A percentile compares a stretch with the other conserved stretches of the same genome.
Evolutionary conservation across 2,329 filamentous ascomycete genomes (phyloP).

Genomic region (Cercospora sp.): DNA sequence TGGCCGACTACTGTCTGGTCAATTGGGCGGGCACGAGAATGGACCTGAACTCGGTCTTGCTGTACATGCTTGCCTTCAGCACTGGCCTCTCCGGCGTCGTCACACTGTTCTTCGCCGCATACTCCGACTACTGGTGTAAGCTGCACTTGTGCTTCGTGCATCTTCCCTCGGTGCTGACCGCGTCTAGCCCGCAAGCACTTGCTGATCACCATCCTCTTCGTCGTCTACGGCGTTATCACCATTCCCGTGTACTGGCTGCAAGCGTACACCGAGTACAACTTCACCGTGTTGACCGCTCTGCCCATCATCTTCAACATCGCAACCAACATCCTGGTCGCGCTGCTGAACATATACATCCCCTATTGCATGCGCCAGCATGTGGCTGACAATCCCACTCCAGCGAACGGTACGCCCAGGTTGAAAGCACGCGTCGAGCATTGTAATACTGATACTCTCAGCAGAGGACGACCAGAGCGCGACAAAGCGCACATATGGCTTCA

Average conservation of each 20-base stretch:
- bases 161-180: neutral
- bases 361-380: conserved; percentile 17
- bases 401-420: neutral
- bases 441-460: neutral
- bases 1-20: conserved; percentile 17
- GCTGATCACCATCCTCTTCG: conserved; percentile 12
- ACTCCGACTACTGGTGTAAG: conserved; percentile 22
- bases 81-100: conserved; percentile 12
- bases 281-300: conserved; percentile 13
- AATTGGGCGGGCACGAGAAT: conserved; percentile 14
- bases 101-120: conserved; percentile 18
- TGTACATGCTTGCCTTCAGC: conserved; percentile 18
- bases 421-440: conserved; percentile 1
- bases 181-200: conserved; percentile 16
- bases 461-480: conserved; percentile 4
- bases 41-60: conserved; percentile 19
- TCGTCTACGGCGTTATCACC: conserved; percentile 12
- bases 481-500: conserved; percentile 20
- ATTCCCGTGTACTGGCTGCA: conserved; percentile 21
- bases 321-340: conserved; percentile 17
- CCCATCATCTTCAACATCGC: conserved; percentile 16
- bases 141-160: neutral
- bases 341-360: conserved; percentile 18
- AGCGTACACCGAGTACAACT: conserved; percentile 9
- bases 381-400: neutral